A percentile compares a stretch with the other conserved stretches of the same genome.
These are phyloP conservation scores for Coemansia sp. DNA, from an alignment of 192 early-diverging fungal species.

Conservation along the genomic window DNA sequence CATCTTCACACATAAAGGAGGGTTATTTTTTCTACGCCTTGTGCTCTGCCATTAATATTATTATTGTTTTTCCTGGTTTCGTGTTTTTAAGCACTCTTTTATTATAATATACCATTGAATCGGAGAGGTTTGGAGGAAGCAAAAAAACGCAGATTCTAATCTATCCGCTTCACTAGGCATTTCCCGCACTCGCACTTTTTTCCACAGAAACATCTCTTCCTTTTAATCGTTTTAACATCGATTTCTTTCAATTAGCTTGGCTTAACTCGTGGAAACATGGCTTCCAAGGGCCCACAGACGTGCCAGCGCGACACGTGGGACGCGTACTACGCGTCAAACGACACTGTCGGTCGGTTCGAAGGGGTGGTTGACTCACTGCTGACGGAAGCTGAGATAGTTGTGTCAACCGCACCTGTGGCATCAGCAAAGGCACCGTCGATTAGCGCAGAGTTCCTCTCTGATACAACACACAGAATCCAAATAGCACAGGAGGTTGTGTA, in stretches of 20 bases:
- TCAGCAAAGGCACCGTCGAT: constrained; percentile 21
- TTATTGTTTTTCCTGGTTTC: too few species aligned
- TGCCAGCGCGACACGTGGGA: constrained; percentile 49
- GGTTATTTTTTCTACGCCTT: too few species aligned
- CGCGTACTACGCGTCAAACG: constrained; percentile 47
- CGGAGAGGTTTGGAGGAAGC: too few species aligned
- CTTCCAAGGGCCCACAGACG: constrained; percentile 30
- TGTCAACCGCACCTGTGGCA: constrained; percentile 13
- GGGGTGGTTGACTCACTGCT: constrained; percentile 38
- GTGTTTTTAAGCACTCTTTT: too few species aligned
- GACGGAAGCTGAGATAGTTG: constrained; percentile 42
- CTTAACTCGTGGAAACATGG: constrained; percentile 16
- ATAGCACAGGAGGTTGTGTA: constrained; percentile 34
- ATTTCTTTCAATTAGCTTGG: neutral
- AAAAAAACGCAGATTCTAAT: too few species aligned
- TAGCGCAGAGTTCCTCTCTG: constrained; percentile 26
- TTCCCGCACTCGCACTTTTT: too few species aligned
- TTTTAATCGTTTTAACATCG: neutral
- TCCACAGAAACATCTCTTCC: neutral
- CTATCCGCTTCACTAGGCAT: too few species aligned
- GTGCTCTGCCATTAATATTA: too few species aligned
- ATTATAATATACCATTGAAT: too few species aligned
- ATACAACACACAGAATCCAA: constrained; percentile 38
- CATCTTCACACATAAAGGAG: too few species aligned
- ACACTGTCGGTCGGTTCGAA: constrained; percentile 25